Evolutionary conservation across 2,329 filamentous ascomycete genomes (phyloP).

Genomic region (Cladosporium colombiae): DNA sequence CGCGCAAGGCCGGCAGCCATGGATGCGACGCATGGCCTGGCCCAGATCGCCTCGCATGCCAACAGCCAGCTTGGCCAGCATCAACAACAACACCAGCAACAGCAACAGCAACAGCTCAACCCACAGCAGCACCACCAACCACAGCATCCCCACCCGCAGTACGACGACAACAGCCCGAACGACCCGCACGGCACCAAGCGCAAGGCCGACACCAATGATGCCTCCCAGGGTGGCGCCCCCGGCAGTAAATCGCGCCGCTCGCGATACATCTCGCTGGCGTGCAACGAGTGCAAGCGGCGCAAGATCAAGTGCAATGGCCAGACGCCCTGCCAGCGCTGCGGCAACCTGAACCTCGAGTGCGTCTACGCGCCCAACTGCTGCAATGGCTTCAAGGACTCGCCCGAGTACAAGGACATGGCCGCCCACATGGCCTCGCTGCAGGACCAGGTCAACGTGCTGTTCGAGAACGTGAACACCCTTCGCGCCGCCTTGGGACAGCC

Average conservation of each 20-base stretch:
- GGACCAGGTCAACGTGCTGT: constrained; percentile 79
- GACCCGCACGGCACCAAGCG: constrained; percentile 40
- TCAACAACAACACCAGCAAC: neutral
- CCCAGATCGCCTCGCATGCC: constrained; percentile 24
- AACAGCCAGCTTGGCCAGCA: constrained; percentile 19
- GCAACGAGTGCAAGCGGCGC: constrained; percentile 65
- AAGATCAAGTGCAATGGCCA: constrained; percentile 71
- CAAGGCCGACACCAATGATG: constrained; percentile 43
- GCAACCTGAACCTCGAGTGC: constrained; percentile 64
- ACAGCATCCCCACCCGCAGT: constrained; percentile 17
- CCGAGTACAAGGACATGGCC: constrained; percentile 84
- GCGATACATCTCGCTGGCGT: constrained; percentile 68
- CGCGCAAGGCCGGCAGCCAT: constrained; percentile 8
- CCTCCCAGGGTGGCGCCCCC: constrained; percentile 27
- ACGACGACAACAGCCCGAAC: constrained; percentile 9
- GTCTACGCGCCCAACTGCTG: constrained; percentile 68
- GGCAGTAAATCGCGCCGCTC: constrained; percentile 59
- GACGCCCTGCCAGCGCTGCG: constrained; percentile 64
- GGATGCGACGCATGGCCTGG: constrained; percentile 25
- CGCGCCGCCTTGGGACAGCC: constrained; percentile 52
- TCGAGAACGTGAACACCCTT: constrained; percentile 68
- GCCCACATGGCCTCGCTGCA: constrained; percentile 73
- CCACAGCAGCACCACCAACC: neutral
- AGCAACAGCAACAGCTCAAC: neutral
- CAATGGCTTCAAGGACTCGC: constrained; percentile 87